Evolutionary conservation across 1,284 basidiomycete genomes (phyloP).

Genomic region (Ganoderma lucidum): DNA sequence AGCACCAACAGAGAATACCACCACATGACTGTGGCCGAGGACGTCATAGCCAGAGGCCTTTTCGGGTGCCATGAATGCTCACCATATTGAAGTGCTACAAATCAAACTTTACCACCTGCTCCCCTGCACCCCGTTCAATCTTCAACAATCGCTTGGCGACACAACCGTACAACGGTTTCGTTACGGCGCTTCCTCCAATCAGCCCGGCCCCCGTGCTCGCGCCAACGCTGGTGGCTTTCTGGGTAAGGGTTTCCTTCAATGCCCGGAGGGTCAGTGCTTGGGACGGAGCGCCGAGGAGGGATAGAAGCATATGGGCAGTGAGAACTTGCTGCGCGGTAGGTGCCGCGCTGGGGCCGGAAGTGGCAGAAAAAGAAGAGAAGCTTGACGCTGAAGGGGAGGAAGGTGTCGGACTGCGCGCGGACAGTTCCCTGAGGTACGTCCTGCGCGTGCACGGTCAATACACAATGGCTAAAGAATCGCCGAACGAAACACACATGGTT

Average conservation of each 20-base stretch:
- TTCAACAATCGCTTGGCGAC: constrained; percentile 78
- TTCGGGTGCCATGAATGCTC: not conserved
- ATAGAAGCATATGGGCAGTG: constrained; percentile 69
- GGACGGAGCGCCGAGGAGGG: constrained; percentile 55
- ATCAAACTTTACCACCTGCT: constrained; percentile 78
- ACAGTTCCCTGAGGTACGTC: constrained; percentile 57
- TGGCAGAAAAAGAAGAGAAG: constrained; percentile 51
- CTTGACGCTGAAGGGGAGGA: constrained; percentile 56
- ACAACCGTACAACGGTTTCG: constrained; percentile 68
- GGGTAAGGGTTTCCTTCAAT: constrained; percentile 65
- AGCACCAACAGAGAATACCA: not conserved
- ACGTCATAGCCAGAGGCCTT: not conserved
- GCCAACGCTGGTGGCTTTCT: constrained; percentile 45
- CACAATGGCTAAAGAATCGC: constrained; percentile 11
- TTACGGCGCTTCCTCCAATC: constrained; percentile 50
- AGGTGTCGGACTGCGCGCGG: constrained; percentile 42
- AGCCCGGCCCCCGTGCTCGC: constrained; percentile 41
- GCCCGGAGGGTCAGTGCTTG: constrained; percentile 67
- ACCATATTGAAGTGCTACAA: constrained; percentile 39
- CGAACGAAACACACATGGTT: constrained; percentile 60
- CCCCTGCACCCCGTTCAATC: constrained; percentile 75
- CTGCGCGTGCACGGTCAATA: constrained; percentile 43
- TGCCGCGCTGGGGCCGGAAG: constrained; percentile 38
- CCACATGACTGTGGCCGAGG: not conserved
- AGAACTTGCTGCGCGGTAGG: constrained; percentile 70